Conservation (phyloP, 805 yeast genomes). For the Yarrowia phangngaensis region DNA sequence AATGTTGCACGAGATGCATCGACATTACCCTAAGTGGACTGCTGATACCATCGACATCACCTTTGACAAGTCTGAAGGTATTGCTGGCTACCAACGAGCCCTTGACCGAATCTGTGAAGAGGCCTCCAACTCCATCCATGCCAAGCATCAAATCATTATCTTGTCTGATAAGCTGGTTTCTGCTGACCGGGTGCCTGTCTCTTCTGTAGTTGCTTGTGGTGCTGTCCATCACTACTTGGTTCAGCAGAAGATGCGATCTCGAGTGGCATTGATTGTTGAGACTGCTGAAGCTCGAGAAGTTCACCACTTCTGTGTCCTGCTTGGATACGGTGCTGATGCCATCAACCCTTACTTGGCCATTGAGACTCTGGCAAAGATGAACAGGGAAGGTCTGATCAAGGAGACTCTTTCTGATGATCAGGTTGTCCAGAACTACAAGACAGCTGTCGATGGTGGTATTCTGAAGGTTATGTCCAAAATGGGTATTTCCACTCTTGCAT, state of each 20-base stretch:
- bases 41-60: constrained; percentile 82
- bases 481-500: constrained; percentile 97
- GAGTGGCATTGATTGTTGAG: constrained; percentile 86
- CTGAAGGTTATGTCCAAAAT: constrained; percentile 97
- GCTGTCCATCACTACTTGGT: constrained; percentile 96
- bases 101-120: constrained; percentile 82
- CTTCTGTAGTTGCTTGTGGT: constrained; percentile 89
- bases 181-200: constrained; percentile 66
- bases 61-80: constrained; percentile 75
- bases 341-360: constrained; percentile 89
- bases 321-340: constrained; percentile 98
- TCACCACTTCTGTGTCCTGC: constrained; percentile 88
- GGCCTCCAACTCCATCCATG: constrained; percentile 79
- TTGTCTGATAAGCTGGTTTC: constrained; percentile 67
- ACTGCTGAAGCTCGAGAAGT: constrained; percentile 97
- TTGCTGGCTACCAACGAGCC: constrained; percentile 77
- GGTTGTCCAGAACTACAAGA: constrained; percentile 72
- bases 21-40: constrained; percentile 83
- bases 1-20: constrained; percentile 68
- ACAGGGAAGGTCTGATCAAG: constrained; percentile 61
- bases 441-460: constrained; percentile 85
- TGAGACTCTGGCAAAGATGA: constrained; percentile 82
- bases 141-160: constrained; percentile 67
- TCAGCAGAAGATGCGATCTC: constrained; percentile 91
- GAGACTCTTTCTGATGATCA: constrained; percentile 53